Evolutionary conservation across 495 filamentous ascomycete species (phyloP), one percentile per base, ranked within the genome.

Genomic region (Aspergillus mulundensis): DNA sequence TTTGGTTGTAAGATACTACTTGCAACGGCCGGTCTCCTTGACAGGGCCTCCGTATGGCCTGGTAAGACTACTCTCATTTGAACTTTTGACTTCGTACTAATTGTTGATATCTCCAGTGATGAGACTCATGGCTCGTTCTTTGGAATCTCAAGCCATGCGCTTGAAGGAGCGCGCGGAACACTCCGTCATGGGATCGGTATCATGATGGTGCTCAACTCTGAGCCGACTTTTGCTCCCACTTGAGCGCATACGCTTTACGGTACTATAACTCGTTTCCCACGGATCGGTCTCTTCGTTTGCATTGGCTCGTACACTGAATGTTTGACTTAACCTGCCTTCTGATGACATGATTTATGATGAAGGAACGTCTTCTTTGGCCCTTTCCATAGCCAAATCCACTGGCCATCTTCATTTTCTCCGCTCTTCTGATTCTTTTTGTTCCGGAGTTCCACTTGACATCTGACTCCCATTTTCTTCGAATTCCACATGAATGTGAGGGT

Each of bases 31-130:
- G 88, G 87, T 71, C 87, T 96, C 80, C 81, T 98, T 55, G 91
- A 94, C 58, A 87, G 90, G 67, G 87, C 88, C 57, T 84, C 89
- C 61, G 88, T 96, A 15, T 98, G 93, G 93, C 93, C 93, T 70
- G 84, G 90, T 93, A 77, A 76, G 83, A 76, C 30, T 20, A 10
- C 19, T 23, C 5, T 15, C 50, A 10, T 30, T 23, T 10, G 4
- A 38, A 34, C 8, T 51, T 18, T 38, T 1, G n/a, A 24, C 11
- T 11, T 38, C 15, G 1, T 50, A 54, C 74, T 78, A 67, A 81
- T 61, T 12, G n/a, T n/a, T n/a, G n/a, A n/a, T 50, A 34, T 15
- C 32, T 36, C 61, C 19, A 90, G 91, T 96, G 25, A 93, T 90
- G 49, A 87, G 87, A 60, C 77, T 95, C 23, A 96, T 96, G 87